Conservation (phyloP, 176 grass and related monocot species). For the Phragmites australis region DNA sequence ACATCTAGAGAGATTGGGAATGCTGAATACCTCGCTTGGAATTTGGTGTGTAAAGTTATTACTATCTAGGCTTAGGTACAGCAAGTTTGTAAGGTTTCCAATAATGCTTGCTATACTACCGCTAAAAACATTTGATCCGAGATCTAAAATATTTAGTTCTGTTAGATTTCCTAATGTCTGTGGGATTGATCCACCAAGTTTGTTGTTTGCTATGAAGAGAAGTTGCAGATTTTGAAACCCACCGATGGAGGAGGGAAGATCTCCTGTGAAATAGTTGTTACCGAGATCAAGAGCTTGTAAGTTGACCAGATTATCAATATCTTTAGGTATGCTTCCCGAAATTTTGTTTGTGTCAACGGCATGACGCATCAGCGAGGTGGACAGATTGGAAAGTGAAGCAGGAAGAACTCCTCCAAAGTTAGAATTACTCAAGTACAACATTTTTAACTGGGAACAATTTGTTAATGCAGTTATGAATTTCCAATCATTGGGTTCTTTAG, state of each 20-base stretch:
- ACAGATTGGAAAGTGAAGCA: slow-evolving; percentile 31
- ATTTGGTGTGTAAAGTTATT: slow-evolving; percentile 38
- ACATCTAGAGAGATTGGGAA: not conserved
- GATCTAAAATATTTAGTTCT: slow-evolving; percentile 1
- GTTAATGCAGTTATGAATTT: slow-evolving; percentile 21
- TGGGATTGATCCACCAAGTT: not conserved
- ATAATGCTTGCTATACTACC: slow-evolving; percentile 36
- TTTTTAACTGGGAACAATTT: slow-evolving; percentile 28
- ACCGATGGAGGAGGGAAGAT: slow-evolving; percentile 38
- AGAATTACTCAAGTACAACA: not conserved
- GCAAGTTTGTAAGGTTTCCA: slow-evolving; percentile 23
- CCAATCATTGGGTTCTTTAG: slow-evolving; percentile 24
- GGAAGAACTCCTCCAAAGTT: slow-evolving; percentile 32
- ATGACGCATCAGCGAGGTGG: not conserved
- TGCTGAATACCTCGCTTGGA: slow-evolving; percentile 18
- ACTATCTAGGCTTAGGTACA: not conserved
- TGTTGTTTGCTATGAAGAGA: too few relatives aligned
- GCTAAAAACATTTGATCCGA: not conserved
- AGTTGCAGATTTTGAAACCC: too few relatives aligned
- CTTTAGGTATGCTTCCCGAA: slow-evolving; percentile 21
- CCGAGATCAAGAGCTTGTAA: not conserved
- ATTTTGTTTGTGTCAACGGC: not conserved
- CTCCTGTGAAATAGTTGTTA: slow-evolving; percentile 22
- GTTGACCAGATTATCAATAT: slow-evolving; percentile 28
- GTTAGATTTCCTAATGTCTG: slow-evolving; percentile 30